Evolutionary conservation across 2,329 filamentous ascomycete genomes (phyloP).

Genomic region (Penicillium sp.): DNA sequence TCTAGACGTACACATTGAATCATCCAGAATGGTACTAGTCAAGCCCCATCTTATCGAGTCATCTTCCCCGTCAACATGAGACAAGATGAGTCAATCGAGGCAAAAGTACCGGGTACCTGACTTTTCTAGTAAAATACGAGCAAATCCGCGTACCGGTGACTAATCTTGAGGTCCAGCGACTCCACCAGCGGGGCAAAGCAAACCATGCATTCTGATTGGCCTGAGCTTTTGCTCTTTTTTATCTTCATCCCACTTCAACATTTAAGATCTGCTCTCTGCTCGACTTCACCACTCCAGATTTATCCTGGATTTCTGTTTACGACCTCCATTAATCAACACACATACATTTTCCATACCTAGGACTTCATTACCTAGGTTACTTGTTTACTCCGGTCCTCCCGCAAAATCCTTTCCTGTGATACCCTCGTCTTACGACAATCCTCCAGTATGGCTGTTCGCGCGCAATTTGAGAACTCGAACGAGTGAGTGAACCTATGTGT

Average conservation of each 20-base stretch:
- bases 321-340: background rate
- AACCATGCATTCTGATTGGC: slow-evolving; percentile 14
- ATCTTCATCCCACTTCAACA: slow-evolving; percentile 16
- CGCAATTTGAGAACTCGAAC: slow-evolving; percentile 53
- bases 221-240: slow-evolving; percentile 26
- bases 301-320: background rate
- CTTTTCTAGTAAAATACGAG: fast-evolving
- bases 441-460: slow-evolving; percentile 48
- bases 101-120: slow-evolving; percentile 6
- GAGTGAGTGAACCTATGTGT: slow-evolving; percentile 35
- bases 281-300: background rate
- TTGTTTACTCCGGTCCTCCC: background rate
- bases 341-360: background rate
- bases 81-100: slow-evolving; percentile 23
- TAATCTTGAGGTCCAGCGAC: slow-evolving; percentile 9
- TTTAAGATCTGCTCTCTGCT: slow-evolving; percentile 15
- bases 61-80: slow-evolving; percentile 22
- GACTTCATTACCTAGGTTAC: background rate
- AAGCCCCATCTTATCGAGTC: slow-evolving; percentile 1
- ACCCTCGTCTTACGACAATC: slow-evolving; percentile 5
- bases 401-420: slow-evolving; percentile 1
- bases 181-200: slow-evolving; percentile 16
- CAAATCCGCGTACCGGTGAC: slow-evolving; percentile 4
- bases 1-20: background rate
- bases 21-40: background rate